phyloP scores from a whole-genome alignment of 1,139 yeast genomes.

The Eremothecium sinecaudum region DNA sequence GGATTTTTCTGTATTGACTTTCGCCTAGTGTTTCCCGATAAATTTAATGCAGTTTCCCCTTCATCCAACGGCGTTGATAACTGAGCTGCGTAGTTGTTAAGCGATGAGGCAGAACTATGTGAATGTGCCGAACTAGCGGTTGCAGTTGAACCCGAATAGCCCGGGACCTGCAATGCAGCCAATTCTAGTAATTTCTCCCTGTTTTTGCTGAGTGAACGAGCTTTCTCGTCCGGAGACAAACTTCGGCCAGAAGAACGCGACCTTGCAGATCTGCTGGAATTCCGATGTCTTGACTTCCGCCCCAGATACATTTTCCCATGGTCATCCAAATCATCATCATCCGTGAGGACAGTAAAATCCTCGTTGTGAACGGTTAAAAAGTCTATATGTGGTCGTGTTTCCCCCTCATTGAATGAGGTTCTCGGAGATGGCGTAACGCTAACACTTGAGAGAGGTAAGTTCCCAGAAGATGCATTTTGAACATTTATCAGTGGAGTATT shows the following conservation, averaged over 20 bases:
- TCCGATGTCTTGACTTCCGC: constrained; percentile 20
- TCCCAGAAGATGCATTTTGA: not conserved
- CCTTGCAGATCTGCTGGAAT: constrained; percentile 14
- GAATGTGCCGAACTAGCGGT: not conserved
- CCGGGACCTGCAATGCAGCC: constrained; percentile 32
- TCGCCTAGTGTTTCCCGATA: constrained; percentile 32
- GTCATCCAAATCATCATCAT: constrained; percentile 6
- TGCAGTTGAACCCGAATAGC: constrained; percentile 7
- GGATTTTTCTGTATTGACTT: constrained; percentile 62
- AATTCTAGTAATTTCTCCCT: constrained; percentile 57
- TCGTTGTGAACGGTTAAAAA: constrained; percentile 8
- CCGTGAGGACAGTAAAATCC: constrained; percentile 6
- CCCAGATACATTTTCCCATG: constrained; percentile 25
- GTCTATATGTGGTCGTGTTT: constrained; percentile 6
- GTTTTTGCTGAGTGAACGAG: constrained; percentile 31
- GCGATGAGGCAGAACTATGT: not conserved
- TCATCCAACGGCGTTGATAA: constrained; percentile 11
- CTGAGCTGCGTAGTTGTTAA: not conserved
- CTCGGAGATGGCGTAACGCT: constrained; percentile 8
- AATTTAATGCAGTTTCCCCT: constrained; percentile 15
- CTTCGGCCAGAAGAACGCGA: constrained; percentile 16
- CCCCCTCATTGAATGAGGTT: constrained; percentile 7
- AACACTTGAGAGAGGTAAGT: not conserved
- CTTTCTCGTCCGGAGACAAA: constrained; percentile 27
- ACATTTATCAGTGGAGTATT: constrained; percentile 4